Evolutionary conservation across 306 rosid genomes (phyloP).

Genomic region (Nissolia schottii): DNA sequence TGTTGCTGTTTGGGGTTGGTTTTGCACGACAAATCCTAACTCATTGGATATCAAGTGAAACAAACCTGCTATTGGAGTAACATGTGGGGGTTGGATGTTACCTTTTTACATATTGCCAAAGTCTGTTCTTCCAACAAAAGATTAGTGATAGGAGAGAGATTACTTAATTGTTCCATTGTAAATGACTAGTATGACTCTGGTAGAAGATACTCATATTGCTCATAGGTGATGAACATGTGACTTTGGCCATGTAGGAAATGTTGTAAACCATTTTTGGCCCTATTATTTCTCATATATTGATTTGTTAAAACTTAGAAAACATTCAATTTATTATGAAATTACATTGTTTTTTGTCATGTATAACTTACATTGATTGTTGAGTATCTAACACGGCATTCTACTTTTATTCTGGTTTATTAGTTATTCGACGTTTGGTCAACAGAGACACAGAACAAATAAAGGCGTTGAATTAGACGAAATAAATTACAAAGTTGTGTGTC

Average conservation of each 20-base stretch:
- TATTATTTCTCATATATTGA: not conserved
- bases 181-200: constrained; percentile 18
- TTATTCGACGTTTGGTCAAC: not conserved
- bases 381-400: not conserved
- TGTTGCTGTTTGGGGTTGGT: constrained; percentile 6
- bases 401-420: not conserved
- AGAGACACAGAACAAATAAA: not conserved
- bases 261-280: constrained; percentile 19
- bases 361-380: not conserved
- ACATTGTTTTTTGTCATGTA: not conserved
- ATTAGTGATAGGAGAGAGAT: constrained; percentile 10
- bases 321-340: constrained; percentile 6
- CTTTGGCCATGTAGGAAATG: constrained; percentile 1
- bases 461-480: not conserved
- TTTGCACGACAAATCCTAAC: not conserved
- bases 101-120: not conserved
- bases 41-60: constrained; percentile 1
- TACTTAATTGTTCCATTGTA: constrained; percentile 9
- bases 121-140: constrained; percentile 18
- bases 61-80: not conserved
- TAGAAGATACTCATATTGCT: constrained; percentile 12
- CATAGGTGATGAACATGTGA: not conserved
- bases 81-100: no score
- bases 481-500: not conserved
- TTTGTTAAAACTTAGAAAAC: constrained; percentile 10